A percentile compares a stretch with the other conserved stretches of the same genome.
Evolutionary conservation across 805 yeast species (phyloP).

Genomic region (Wickerhamomyces rabaulensis): DNA sequence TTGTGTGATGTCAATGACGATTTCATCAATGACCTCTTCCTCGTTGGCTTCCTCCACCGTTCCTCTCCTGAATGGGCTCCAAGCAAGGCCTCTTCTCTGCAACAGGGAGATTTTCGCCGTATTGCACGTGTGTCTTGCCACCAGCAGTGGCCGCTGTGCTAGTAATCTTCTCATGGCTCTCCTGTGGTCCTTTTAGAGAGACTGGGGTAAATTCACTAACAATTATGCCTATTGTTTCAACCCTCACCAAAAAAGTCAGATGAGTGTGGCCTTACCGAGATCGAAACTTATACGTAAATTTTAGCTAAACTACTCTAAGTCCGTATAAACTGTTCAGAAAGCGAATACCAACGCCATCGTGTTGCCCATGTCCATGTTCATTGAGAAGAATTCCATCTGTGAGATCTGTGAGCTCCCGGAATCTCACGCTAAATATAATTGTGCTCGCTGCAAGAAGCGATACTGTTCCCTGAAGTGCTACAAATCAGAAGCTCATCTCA

Average conservation of each 20-base stretch:
- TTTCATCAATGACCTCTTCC: slow-evolving; percentile 4
- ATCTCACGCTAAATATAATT: slow-evolving; percentile 1
- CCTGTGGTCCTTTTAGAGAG: neutral
- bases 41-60: slow-evolving; percentile 2
- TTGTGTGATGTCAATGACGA: slow-evolving; percentile 6
- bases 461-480: slow-evolving; percentile 10
- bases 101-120: neutral
- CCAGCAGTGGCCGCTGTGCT: neutral
- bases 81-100: slow-evolving; percentile 1
- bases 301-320: too few species aligned
- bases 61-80: slow-evolving; percentile 8
- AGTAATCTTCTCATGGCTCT: neutral
- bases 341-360: too few species aligned
- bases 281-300: neutral
- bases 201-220: neutral
- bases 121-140: neutral
- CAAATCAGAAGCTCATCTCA: slow-evolving; percentile 5
- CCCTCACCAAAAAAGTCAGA: neutral
- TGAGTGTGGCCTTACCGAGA: neutral
- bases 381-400: neutral
- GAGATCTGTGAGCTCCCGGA: neutral
- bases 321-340: too few species aligned
- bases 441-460: slow-evolving; percentile 4
- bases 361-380: neutral
- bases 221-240: neutral